Conservation (phyloP, 257 asterid genomes). For the Scutellaria galericulata region DNA sequence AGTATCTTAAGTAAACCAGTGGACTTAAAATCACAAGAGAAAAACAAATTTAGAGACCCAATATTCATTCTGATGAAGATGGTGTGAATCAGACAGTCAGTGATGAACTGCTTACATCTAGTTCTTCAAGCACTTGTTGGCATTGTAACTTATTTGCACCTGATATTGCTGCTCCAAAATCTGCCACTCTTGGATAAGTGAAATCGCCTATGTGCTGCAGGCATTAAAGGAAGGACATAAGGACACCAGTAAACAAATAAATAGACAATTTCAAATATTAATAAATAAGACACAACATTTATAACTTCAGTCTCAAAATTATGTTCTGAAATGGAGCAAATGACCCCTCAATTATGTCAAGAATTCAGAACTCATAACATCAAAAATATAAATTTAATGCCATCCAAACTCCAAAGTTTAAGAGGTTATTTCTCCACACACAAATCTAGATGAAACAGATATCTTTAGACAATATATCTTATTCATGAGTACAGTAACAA, state of each 20-base stretch:
- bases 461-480: background rate
- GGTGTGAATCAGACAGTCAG: background rate
- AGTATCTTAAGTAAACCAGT: slow-evolving; percentile 1
- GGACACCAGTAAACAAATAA: slow-evolving; percentile 20
- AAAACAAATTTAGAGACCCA: background rate
- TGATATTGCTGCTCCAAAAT: slow-evolving; percentile 98
- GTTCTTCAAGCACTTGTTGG: slow-evolving; percentile 98
- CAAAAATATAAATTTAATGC: background rate
- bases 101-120: slow-evolving; percentile 69
- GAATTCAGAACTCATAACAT: slow-evolving; percentile 4
- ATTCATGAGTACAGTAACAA: slow-evolving; percentile 6
- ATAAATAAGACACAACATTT: slow-evolving; percentile 11
- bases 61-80: slow-evolving; percentile 13
- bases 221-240: slow-evolving; percentile 38
- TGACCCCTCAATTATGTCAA: slow-evolving; percentile 8
- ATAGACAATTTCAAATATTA: slow-evolving; percentile 13
- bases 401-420: background rate
- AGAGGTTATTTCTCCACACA: background rate
- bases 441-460: slow-evolving; percentile 13
- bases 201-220: slow-evolving; percentile 96
- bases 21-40: background rate
- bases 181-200: slow-evolving; percentile 94
- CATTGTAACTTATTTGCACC: slow-evolving; percentile 88
- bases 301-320: slow-evolving; percentile 6
- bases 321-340: slow-evolving; percentile 7